Percentiles rank a stretch among this genome's conserved stretches.
Conservation (phyloP, 1,284 basidiomycete genomes). For the Cutaneotrichosporon sp. region DNA sequence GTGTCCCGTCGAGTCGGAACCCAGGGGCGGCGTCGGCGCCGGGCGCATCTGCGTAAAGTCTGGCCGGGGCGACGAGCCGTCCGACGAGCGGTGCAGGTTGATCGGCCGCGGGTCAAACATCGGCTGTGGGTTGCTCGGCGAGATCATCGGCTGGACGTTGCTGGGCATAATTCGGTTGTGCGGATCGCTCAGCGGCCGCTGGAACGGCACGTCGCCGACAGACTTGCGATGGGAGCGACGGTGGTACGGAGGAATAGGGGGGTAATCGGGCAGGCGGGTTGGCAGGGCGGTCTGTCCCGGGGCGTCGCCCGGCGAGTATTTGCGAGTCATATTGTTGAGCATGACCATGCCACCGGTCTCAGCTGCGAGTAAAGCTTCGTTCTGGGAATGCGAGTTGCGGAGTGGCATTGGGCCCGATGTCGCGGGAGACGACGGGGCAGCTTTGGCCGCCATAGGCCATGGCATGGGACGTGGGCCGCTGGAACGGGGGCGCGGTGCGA, state of each 20-base stretch:
- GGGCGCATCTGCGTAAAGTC: neutral
- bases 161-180: no score
- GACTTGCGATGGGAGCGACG: neutral
- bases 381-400: slow-evolving; percentile 24
- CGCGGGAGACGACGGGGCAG: neutral
- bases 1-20: neutral
- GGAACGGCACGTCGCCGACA: neutral
- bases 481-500: neutral
- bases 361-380: slow-evolving; percentile 31
- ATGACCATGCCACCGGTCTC: slow-evolving; percentile 33
- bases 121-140: neutral
- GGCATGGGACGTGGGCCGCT: neutral
- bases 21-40: slow-evolving; percentile 6
- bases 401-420: neutral
- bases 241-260: neutral
- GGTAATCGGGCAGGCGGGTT: neutral
- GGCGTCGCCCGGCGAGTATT: slow-evolving; percentile 3
- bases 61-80: neutral
- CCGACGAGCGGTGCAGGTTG: neutral
- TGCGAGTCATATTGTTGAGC: slow-evolving; percentile 2
- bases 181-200: neutral
- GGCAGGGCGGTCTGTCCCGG: neutral
- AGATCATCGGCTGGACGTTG: neutral
- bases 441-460: slow-evolving; percentile 6
- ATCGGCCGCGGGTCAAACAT: neutral